Evolutionary conservation across 2,329 filamentous ascomycete species (phyloP), one percentile per base, ranked within the genome.

Genomic region (Bipolaris cookei): DNA sequence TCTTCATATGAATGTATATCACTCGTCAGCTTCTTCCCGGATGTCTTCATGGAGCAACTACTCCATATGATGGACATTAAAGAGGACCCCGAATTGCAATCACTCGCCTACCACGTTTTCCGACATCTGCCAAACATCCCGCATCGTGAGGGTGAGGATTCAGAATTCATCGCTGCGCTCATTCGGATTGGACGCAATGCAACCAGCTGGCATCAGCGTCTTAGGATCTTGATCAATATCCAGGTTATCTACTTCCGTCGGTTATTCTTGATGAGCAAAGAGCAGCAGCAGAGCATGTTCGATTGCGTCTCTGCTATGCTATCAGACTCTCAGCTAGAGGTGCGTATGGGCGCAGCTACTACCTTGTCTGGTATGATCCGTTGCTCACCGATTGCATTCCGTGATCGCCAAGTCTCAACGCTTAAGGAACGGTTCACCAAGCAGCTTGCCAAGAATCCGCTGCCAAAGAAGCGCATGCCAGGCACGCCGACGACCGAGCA

Each of bases 51-150:
- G 75, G 91, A 95, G 68, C 91, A 97, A 74, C 85, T 99, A 13
- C 81, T 99, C 50, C 93, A 99, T 81, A 99, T 99, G 95, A 99
- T 99, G 94, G 95, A 99, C 72, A 92, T 99, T 75, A 98, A 98
- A 76, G 95, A 99, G 76, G 95, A 99, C 69, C 92, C 92, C 0
- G 96, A 99, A 76, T 84, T 99, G 2, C 96, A 97, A 82, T 89
- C 90, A 8, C 84, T 97, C 7, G 94, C 95, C 0, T 99, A 98
- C 73, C 92, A 97, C 71, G 95, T 99, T 39, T 99, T 98, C 81
- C 90, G 94, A 6, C 94, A 99, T 72, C 81, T 99, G 14, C 92
- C 95, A 13, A 99, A 99, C 75, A 92, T 99, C 54, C 93, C 95
- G 0, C 94, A 97, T 79, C 88, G 91, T 1, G 85, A 88, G 30